Percentiles rank a stretch among this genome's conserved stretches.
These are phyloP conservation scores for Penicillium roqueforti DNA, from an alignment of 495 filamentous ascomycete genomes.

Conservation along the genomic window DNA sequence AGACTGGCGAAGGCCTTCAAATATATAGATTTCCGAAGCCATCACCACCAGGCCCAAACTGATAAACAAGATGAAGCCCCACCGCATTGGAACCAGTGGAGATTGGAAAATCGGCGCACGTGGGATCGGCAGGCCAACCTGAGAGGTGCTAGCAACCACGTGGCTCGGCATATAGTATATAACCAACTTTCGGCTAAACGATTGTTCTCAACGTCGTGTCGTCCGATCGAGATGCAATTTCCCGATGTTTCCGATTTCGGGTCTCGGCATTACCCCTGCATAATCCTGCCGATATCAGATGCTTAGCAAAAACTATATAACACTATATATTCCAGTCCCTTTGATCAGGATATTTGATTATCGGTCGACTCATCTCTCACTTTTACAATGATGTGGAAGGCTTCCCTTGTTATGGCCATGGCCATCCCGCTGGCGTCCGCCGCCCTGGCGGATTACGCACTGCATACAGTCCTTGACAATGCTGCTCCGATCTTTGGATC, in stretches of 20 bases:
- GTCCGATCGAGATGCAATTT: too few relatives aligned
- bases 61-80: not conserved
- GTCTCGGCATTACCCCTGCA: not conserved
- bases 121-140: not conserved
- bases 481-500: constrained; percentile 41
- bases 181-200: not conserved
- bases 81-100: not conserved
- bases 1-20: not conserved
- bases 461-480: constrained; percentile 41
- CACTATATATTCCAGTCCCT: not conserved
- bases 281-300: too few relatives aligned
- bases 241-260: too few relatives aligned
- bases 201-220: not conserved
- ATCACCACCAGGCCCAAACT: not conserved
- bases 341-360: not conserved
- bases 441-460: constrained; percentile 31
- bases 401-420: not conserved
- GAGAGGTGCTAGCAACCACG: not conserved
- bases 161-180: not conserved
- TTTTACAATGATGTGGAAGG: not conserved
- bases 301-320: too few relatives aligned
- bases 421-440: constrained; percentile 3
- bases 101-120: constrained; percentile 1
- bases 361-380: not conserved
- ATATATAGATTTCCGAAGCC: not conserved